phyloP scores from a whole-genome alignment of 768 basidiomycete genomes.

The Phaeotremella skinneri region DNA sequence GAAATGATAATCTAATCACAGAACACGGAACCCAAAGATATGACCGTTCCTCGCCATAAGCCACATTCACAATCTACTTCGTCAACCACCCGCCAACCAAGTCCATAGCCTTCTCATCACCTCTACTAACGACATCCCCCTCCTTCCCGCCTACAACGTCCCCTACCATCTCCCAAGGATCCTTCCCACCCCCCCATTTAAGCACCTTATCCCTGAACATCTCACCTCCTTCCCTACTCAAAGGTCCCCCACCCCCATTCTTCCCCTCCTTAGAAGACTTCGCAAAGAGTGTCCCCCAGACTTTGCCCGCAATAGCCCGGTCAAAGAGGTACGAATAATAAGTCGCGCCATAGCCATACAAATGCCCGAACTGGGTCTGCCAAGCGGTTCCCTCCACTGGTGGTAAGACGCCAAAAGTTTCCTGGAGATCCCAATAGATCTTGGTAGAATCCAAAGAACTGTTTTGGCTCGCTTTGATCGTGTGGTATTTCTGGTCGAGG shows the following conservation, averaged over 20 bases:
- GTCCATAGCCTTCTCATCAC: slow-evolving; percentile 79
- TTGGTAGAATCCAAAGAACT: slow-evolving; percentile 70
- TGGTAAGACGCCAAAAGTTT: slow-evolving; percentile 69
- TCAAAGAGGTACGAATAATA: slow-evolving; percentile 98
- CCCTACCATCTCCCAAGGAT: slow-evolving; percentile 92
- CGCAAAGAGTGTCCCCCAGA: slow-evolving; percentile 74
- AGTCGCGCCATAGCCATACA: slow-evolving; percentile 94
- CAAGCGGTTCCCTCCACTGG: slow-evolving; percentile 81
- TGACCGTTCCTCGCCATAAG: no score
- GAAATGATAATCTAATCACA: no score
- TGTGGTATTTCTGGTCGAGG: slow-evolving; percentile 88
- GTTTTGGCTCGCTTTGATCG: slow-evolving; percentile 56
- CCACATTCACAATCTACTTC: no score
- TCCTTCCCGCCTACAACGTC: slow-evolving; percentile 64
- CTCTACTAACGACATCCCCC: slow-evolving; percentile 58
- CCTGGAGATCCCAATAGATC: slow-evolving; percentile 59
- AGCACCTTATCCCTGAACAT: slow-evolving; percentile 74
- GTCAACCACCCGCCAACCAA: slow-evolving; percentile 77
- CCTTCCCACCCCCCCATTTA: slow-evolving; percentile 78
- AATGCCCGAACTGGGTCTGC: slow-evolving; percentile 93
- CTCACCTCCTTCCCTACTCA: slow-evolving; percentile 74
- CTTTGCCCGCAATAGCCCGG: slow-evolving; percentile 87
- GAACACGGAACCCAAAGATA: no score
- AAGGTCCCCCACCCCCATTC: slow-evolving; percentile 56
- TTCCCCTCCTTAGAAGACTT: not conserved